Evolutionary conservation across 164 flowering plant species (phyloP).

Genomic region (Euptelea pleiosperma): DNA sequence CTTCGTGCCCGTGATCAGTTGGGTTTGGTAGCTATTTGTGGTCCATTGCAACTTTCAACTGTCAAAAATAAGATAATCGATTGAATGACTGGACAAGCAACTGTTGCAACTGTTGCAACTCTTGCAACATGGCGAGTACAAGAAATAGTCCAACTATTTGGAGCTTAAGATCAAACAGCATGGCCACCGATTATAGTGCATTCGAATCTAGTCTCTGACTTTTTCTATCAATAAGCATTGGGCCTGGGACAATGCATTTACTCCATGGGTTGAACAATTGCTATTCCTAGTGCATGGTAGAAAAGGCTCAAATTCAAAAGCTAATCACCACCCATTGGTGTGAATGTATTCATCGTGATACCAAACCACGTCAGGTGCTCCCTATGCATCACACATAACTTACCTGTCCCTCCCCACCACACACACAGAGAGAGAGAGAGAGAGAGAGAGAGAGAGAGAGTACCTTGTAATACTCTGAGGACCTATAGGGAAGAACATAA

Average conservation of each 20-base stretch:
- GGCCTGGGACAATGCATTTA: not conserved
- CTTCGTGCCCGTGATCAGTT: not conserved
- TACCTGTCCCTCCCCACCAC: not conserved
- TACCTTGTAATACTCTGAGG: constrained; percentile 63
- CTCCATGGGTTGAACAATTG: not conserved
- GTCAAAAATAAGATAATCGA: not conserved
- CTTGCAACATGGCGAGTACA: not conserved
- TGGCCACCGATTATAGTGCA: too few species aligned
- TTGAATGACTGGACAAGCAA: too few species aligned
- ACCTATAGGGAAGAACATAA: constrained; percentile 62
- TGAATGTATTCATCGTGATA: too few species aligned
- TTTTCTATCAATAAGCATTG: not conserved
- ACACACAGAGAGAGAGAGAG: not conserved
- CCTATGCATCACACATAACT: not conserved
- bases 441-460: not conserved
- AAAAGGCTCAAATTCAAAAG: not conserved
- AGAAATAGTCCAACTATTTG: not conserved
- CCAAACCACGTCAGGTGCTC: not conserved
- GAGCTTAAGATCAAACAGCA: too few species aligned
- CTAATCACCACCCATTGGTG: too few species aligned
- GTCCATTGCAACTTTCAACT: not conserved
- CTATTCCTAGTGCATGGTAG: not conserved
- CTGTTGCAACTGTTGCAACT: too few species aligned
- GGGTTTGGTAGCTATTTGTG: not conserved
- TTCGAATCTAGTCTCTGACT: too few species aligned